Percentiles rank a stretch among this genome's conserved stretches.
These are phyloP conservation scores for Lipomyces chichibuensis DNA, from an alignment of 805 yeast species.

Conservation along the genomic window DNA sequence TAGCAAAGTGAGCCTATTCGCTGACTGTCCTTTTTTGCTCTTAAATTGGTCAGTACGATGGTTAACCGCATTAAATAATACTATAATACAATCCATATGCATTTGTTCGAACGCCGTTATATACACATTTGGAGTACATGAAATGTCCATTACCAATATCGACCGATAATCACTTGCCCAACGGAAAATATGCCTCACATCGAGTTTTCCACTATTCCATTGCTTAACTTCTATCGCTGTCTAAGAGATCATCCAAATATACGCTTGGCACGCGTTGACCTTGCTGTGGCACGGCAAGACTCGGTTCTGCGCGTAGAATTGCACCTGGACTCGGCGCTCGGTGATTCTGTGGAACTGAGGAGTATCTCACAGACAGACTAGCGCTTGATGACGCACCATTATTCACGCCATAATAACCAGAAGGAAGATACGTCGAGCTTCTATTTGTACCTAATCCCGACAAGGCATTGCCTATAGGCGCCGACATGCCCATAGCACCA, in stretches of 20 bases:
- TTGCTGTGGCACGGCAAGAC: slow-evolving; percentile 12
- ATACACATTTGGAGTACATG: not conserved
- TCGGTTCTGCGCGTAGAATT: slow-evolving; percentile 12
- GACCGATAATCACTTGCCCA: not conserved
- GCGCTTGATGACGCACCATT: slow-evolving; percentile 14
- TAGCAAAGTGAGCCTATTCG: no score
- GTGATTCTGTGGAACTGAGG: slow-evolving; percentile 7
- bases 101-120: not conserved
- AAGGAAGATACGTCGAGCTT: slow-evolving; percentile 31
- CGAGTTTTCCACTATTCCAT: not conserved
- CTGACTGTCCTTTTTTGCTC: no score
- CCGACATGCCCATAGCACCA: slow-evolving; percentile 41
- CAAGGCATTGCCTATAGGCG: slow-evolving; percentile 10
- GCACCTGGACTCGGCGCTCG: slow-evolving; percentile 18
- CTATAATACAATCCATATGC: not conserved
- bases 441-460: slow-evolving; percentile 10
- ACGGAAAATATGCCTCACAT: not conserved
- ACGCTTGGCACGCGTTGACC: slow-evolving; percentile 46
- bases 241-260: slow-evolving; percentile 46
- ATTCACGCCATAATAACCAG: slow-evolving; percentile 31
- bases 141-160: not conserved
- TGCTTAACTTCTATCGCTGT: slow-evolving; percentile 18
- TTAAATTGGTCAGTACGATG: not conserved
- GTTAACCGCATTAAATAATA: not conserved
- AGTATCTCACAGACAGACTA: slow-evolving; percentile 10